Percentiles rank a stretch among this genome's conserved stretches.
These are phyloP conservation scores for Pascua guehoae DNA, from an alignment of 1,284 basidiomycete genomes.

Conservation along the genomic window DNA sequence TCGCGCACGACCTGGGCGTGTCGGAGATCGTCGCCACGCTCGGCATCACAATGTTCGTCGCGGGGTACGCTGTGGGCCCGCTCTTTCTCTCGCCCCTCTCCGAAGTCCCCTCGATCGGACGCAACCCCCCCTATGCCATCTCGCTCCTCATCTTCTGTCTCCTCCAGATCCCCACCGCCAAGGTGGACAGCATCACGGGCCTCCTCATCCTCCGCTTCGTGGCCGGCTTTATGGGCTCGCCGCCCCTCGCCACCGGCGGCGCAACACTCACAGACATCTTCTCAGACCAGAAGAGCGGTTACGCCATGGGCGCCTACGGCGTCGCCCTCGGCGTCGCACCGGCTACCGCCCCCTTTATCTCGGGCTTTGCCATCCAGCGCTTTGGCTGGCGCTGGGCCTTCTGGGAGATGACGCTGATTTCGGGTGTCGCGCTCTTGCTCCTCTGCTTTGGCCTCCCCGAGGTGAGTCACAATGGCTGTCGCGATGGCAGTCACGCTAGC, in stretches of 20 bases:
- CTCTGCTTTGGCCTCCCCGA: constrained; percentile 63
- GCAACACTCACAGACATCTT: constrained; percentile 69
- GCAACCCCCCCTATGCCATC: constrained; percentile 41
- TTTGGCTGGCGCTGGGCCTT: constrained; percentile 49
- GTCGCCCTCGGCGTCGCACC: constrained; percentile 28
- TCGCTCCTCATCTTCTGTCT: constrained; percentile 41
- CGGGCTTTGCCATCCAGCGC: constrained; percentile 40
- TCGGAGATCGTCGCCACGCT: constrained; percentile 11
- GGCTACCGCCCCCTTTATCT: constrained; percentile 55
- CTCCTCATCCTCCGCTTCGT: constrained; percentile 43
- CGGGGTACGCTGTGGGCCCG: constrained; percentile 61
- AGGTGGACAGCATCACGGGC: constrained; percentile 38
- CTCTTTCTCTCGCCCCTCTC: constrained; percentile 49
- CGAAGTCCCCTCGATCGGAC: constrained; percentile 37
- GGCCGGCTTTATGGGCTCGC: constrained; percentile 15
- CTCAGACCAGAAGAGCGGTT: constrained; percentile 58
- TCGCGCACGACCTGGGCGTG: constrained; percentile 9
- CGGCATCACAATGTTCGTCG: constrained; percentile 47
- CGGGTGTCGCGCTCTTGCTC: constrained; percentile 44
- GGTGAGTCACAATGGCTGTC: constrained; percentile 12
- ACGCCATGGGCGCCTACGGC: constrained; percentile 65
- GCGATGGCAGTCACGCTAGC: too few relatives aligned
- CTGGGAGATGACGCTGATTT: constrained; percentile 39
- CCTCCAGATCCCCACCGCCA: constrained; percentile 41
- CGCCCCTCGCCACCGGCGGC: constrained; percentile 50